Conservation (phyloP, 352 stramenopile genomes). For the Pythium insidiosum region DNA sequence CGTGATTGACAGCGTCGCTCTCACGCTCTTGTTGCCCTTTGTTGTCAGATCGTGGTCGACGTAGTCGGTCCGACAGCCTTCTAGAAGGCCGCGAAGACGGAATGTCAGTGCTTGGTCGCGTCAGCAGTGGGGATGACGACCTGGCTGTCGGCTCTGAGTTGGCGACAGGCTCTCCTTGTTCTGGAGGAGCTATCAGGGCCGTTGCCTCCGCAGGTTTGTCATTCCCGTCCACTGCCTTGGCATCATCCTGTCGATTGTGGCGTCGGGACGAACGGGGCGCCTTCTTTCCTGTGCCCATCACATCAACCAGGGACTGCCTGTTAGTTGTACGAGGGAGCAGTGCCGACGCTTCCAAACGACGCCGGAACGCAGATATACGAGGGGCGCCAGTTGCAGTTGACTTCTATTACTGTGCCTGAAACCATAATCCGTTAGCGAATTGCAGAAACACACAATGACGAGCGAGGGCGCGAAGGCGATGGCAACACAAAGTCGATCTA, state of each 20-base stretch:
- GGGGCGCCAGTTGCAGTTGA: too few species aligned
- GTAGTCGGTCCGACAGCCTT: not conserved
- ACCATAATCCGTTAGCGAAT: constrained; percentile 19
- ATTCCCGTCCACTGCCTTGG: not conserved
- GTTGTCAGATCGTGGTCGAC: too few species aligned
- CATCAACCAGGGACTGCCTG: too few species aligned
- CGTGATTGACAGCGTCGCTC: too few species aligned
- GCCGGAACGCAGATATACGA: too few species aligned
- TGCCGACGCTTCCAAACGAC: too few species aligned
- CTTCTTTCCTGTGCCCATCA: too few species aligned
- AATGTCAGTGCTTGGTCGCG: constrained; percentile 11
- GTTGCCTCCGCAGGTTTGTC: not conserved
- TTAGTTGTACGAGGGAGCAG: too few species aligned
- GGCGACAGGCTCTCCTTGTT: constrained; percentile 1
- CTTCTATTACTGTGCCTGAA: too few species aligned
- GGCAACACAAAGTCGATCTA: constrained; percentile 67
- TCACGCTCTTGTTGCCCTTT: too few species aligned
- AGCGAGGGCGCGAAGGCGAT: constrained; percentile 44
- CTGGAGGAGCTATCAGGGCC: not conserved
- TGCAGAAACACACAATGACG: constrained; percentile 50
- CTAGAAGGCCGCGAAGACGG: too few species aligned
- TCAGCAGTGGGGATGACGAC: constrained; percentile 29
- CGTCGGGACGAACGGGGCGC: not conserved
- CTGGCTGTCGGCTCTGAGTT: constrained; percentile 19
- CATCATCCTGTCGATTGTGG: not conserved